phyloP scores from a whole-genome alignment of 2,329 filamentous ascomycete species.

The Aspergillus bombycis region DNA sequence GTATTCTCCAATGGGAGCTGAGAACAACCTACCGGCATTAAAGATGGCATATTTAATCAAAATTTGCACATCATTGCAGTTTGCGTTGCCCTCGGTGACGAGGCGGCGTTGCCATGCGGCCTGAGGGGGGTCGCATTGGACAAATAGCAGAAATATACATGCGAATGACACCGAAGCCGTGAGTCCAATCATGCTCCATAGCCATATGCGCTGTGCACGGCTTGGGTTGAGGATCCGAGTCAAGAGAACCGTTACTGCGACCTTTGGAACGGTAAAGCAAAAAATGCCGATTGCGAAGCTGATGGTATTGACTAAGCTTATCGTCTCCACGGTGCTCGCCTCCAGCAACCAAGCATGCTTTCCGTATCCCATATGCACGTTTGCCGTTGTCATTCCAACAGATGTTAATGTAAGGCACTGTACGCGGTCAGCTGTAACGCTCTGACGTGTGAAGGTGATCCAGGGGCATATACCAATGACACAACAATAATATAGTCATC shows the following conservation, averaged over 20 bases:
- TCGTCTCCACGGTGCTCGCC: slow-evolving; percentile 30
- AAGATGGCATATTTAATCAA: slow-evolving; percentile 47
- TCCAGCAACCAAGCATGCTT: slow-evolving; percentile 40
- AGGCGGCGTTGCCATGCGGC: slow-evolving; percentile 44
- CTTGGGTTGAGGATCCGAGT: slow-evolving; percentile 32
- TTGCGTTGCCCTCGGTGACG: slow-evolving; percentile 32
- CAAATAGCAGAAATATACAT: slow-evolving; percentile 47
- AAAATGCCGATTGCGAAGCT: slow-evolving; percentile 34
- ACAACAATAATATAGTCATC: slow-evolving; percentile 44
- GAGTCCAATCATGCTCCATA: slow-evolving; percentile 34
- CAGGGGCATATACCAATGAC: slow-evolving; percentile 33
- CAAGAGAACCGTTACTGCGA: slow-evolving; percentile 33
- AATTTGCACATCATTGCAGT: slow-evolving; percentile 40
- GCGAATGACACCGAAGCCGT: slow-evolving; percentile 36
- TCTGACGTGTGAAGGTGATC: background rate
- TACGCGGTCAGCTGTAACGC: background rate
- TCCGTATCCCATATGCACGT: slow-evolving; percentile 45
- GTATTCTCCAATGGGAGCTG: too few relatives aligned
- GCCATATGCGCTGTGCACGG: slow-evolving; percentile 15
- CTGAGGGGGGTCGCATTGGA: slow-evolving; percentile 45
- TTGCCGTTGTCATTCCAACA: slow-evolving; percentile 35
- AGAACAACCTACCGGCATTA: slow-evolving; percentile 39
- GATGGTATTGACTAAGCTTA: slow-evolving; percentile 29
- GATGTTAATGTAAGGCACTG: slow-evolving; percentile 19
- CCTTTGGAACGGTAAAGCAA: slow-evolving; percentile 33